A percentile compares a stretch with the other conserved stretches of the same genome.
These are phyloP conservation scores for Thielaviopsis euricoi DNA, from an alignment of 2,329 filamentous ascomycete genomes.

Conservation along the genomic window DNA sequence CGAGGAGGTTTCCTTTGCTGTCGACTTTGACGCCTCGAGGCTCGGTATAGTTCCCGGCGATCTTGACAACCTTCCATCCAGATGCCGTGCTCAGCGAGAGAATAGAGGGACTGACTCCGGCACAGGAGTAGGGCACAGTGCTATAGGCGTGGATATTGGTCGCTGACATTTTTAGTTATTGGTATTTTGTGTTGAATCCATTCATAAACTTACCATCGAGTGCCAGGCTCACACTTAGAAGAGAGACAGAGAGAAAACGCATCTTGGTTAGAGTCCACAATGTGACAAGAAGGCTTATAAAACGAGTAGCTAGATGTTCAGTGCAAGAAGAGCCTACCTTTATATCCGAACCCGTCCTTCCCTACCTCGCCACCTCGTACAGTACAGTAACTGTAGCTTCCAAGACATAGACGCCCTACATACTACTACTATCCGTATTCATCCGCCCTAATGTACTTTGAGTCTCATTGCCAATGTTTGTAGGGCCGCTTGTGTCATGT, in stretches of 20 bases:
- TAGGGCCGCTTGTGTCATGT: too few species aligned
- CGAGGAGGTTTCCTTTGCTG: conserved; percentile 22
- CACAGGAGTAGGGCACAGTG: conserved; percentile 20
- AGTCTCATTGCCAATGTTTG: not conserved
- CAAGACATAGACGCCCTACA: too few species aligned
- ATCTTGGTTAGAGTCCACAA: not conserved
- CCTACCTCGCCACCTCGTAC: not conserved
- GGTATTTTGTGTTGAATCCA: not conserved
- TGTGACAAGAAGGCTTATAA: not conserved
- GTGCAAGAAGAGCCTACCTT: not conserved
- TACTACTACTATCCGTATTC: not conserved
- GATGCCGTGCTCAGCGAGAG: conserved; percentile 20
- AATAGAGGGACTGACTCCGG: conserved; percentile 17
- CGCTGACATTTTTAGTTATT: not conserved
- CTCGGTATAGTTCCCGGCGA: conserved; percentile 21
- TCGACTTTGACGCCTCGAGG: conserved; percentile 23
- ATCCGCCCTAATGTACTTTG: not conserved
- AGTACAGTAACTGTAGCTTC: not conserved
- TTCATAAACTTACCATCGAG: not conserved
- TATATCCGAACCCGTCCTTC: not conserved
- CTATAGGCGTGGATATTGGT: conserved; percentile 14
- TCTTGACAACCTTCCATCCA: conserved; percentile 24
- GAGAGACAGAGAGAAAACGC: not conserved
- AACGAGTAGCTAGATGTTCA: not conserved
- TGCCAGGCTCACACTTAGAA: not conserved